Evolutionary conservation across 495 filamentous ascomycete species (phyloP).

Genomic region (Haplographium delicatum): DNA sequence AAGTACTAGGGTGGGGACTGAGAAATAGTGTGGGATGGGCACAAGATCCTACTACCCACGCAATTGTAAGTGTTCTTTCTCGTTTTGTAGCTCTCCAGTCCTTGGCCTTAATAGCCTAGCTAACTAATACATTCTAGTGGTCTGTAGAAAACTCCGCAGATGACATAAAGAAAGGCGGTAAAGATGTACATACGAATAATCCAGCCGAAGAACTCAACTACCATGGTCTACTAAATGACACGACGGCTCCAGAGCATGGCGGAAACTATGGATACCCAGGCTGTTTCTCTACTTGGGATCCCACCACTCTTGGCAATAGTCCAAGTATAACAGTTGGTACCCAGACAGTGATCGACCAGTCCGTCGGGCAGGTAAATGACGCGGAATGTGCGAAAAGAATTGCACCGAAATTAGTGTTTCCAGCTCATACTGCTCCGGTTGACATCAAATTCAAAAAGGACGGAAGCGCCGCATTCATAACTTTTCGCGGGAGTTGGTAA

Average conservation of each 20-base stretch:
- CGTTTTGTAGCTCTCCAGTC: no score
- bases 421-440: conserved; percentile 52
- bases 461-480: conserved; percentile 37
- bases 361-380: conserved; percentile 36
- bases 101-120: no score
- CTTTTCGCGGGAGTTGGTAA: conserved; percentile 49
- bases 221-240: conserved; percentile 52
- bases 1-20: conserved; percentile 62
- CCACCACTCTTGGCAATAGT: conserved; percentile 37
- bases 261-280: conserved; percentile 60
- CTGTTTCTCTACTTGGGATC: conserved; percentile 57
- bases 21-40: conserved; percentile 66
- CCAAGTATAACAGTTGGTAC: conserved; percentile 37
- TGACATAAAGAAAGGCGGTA: conserved; percentile 43
- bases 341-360: conserved; percentile 41
- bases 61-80: conserved; percentile 34
- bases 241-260: conserved; percentile 21
- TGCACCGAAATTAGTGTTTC: conserved; percentile 46
- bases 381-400: conserved; percentile 32
- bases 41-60: conserved; percentile 46
- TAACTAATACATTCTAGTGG: no score
- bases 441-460: conserved; percentile 46
- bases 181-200: conserved; percentile 61
- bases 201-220: conserved; percentile 70
- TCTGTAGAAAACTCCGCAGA: conserved; percentile 69